Percentiles rank a stretch among this genome's conserved stretches.
Evolutionary conservation across 805 yeast species (phyloP).

Genomic region (Lipomyces mesembrius): DNA sequence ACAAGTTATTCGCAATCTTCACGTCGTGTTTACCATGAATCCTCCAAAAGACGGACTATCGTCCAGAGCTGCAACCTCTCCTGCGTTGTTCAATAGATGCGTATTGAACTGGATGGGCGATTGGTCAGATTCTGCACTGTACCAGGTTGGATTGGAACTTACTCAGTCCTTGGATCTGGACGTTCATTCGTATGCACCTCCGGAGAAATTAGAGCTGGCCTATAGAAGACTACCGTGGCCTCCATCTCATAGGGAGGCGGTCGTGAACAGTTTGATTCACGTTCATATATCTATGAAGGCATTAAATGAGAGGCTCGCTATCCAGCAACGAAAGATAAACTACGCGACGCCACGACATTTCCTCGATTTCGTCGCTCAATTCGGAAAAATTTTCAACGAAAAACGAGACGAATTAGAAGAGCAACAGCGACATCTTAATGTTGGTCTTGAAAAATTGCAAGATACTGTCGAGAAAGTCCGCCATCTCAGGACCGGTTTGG

Average conservation of each 20-base stretch:
- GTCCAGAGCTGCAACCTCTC: constrained; percentile 67
- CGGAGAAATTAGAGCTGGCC: constrained; percentile 40
- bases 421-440: constrained; percentile 69
- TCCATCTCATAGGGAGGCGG: constrained; percentile 50
- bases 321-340: constrained; percentile 19
- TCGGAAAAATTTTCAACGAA: constrained; percentile 47
- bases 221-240: constrained; percentile 28
- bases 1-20: constrained; percentile 72
- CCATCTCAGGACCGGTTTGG: constrained; percentile 58
- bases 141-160: constrained; percentile 54
- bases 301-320: constrained; percentile 20
- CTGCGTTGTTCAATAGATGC: constrained; percentile 89
- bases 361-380: constrained; percentile 53
- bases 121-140: constrained; percentile 63
- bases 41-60: constrained; percentile 52
- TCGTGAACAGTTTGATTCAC: constrained; percentile 54
- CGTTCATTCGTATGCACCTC: constrained; percentile 49
- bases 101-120: constrained; percentile 87
- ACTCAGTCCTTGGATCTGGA: constrained; percentile 60
- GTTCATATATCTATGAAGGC: constrained; percentile 50
- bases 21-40: constrained; percentile 78
- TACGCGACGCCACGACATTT: constrained; percentile 59
- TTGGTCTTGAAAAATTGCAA: constrained; percentile 73
- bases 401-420: constrained; percentile 60
- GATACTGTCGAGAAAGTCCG: constrained; percentile 79